Percentiles rank a stretch among this genome's conserved stretches.
phyloP scores from a whole-genome alignment of 2,329 filamentous ascomycete species.

The Sclerotinia spermophila region DNA sequence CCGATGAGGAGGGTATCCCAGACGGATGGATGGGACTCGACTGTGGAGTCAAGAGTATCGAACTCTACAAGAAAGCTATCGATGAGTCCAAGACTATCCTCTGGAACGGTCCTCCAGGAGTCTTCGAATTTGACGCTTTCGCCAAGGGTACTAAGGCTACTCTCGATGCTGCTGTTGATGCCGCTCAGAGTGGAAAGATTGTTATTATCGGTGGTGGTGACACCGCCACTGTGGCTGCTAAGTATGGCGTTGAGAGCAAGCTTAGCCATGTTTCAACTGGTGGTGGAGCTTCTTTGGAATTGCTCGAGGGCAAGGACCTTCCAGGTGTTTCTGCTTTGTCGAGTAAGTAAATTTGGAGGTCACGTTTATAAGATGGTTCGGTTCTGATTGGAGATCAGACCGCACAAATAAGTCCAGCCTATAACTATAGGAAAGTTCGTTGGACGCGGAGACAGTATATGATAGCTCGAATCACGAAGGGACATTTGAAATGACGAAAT shows the following conservation, averaged over 20 bases:
- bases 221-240: slow-evolving; percentile 94
- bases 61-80: slow-evolving; percentile 86
- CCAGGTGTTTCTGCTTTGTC: slow-evolving; percentile 92
- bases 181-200: slow-evolving; percentile 79
- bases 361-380: not conserved
- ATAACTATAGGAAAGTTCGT: slow-evolving; percentile 32
- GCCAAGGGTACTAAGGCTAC: slow-evolving; percentile 88
- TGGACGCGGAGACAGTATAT: slow-evolving; percentile 19
- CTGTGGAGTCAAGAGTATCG: slow-evolving; percentile 82
- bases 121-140: slow-evolving; percentile 97
- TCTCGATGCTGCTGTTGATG: slow-evolving; percentile 81
- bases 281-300: slow-evolving; percentile 89
- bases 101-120: slow-evolving; percentile 96
- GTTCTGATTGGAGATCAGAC: slow-evolving; percentile 35
- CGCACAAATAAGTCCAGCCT: slow-evolving; percentile 32
- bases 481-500: slow-evolving; percentile 25
- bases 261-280: slow-evolving; percentile 97
- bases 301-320: slow-evolving; percentile 96
- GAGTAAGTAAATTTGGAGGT: slow-evolving; percentile 54
- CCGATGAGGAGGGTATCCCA: slow-evolving; percentile 83
- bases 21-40: slow-evolving; percentile 99
- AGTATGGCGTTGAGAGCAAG: slow-evolving; percentile 95
- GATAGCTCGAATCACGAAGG: slow-evolving; percentile 32
- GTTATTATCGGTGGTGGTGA: slow-evolving; percentile 99
- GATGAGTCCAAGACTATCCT: slow-evolving; percentile 90